Conservation (phyloP, 495 filamentous ascomycete species). For the Talaromyces trachyspermus region DNA sequence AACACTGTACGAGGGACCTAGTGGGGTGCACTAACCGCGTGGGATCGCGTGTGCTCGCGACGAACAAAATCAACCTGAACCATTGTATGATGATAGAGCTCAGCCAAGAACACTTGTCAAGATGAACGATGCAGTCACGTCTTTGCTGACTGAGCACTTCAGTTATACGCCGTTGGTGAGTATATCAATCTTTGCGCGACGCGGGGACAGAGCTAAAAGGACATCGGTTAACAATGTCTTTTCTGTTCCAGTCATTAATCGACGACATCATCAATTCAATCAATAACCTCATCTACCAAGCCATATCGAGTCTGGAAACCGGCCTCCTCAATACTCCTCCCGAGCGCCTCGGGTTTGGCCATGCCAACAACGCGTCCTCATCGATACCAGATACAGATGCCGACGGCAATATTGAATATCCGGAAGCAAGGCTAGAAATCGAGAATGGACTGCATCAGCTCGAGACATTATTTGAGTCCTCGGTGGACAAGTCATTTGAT, state of each 20-base stretch:
- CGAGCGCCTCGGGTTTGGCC: conserved; percentile 64
- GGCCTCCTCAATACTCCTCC: conserved; percentile 68
- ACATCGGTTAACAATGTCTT: conserved; percentile 1
- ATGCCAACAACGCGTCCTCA: conserved; percentile 32
- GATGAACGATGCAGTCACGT: conserved; percentile 48
- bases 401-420: conserved; percentile 45
- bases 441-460: conserved; percentile 87
- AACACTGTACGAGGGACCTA: no score
- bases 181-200: no score
- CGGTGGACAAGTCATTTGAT: conserved; percentile 73
- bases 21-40: no score
- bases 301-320: conserved; percentile 74
- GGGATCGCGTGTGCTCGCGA: no score
- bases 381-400: conserved; percentile 44
- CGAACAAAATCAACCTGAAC: no score
- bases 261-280: conserved; percentile 97
- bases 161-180: conserved; percentile 86
- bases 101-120: conserved; percentile 10
- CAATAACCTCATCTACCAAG: conserved; percentile 81
- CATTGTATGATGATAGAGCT: not conserved
- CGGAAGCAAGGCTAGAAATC: conserved; percentile 67
- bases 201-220: no score
- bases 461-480: conserved; percentile 83
- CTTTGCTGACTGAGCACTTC: conserved; percentile 91
- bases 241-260: conserved; percentile 69